Evolutionary conservation across 495 filamentous ascomycete species (phyloP), one percentile per base, ranked within the genome.

Genomic region (Usnea hakonensis): DNA sequence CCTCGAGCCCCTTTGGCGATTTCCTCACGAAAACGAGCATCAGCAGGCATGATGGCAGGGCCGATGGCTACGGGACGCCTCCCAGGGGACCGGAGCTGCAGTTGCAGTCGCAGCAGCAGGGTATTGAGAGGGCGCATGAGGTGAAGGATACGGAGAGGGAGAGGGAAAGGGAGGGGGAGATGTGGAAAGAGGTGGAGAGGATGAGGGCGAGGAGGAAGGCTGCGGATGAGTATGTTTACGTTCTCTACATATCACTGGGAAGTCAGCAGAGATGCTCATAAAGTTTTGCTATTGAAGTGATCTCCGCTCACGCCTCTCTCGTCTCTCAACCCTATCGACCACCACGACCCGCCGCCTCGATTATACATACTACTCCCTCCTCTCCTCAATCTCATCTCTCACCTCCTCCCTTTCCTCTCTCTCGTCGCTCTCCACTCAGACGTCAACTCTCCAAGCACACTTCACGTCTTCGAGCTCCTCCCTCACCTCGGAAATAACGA

Each of bases 351-450:
- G 83, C 64, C 83, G 83, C 50, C 81, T 97, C n/a, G 90, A 95
- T 69, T 87, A 88, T 66, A 91, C 87, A 0, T 95, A 95, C 75
- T 91, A 92, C 68, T 85, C 87, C 5, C 79, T 97, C 7, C 78
- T 94, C 19, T 87, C 93, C 69, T 93, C 88, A 62, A 78, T 93
- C 36, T 80, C 83, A 48, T 73, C 83, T 0, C 76, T 97, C 37
- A 85, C 87, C 57, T 77, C 79, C 56, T 90, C 86, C 3, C 82
- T 95, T 28, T 64, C 75, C 2, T 83, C 79, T 5, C 81, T 97
- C 23, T 85, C 88, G 63, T 83, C 89, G 55, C 81, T 97, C 5
- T 83, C 86, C 1, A 76, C 75, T 10, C 81, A 83, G 33, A 87
- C 85, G 11, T 75, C 79, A 19, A 72, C 81, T 53, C 75, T 94